A percentile compares a stretch with the other conserved stretches of the same genome.
Conservation (phyloP, 2,329 filamentous ascomycete genomes). For the Colletotrichum scovillei region DNA sequence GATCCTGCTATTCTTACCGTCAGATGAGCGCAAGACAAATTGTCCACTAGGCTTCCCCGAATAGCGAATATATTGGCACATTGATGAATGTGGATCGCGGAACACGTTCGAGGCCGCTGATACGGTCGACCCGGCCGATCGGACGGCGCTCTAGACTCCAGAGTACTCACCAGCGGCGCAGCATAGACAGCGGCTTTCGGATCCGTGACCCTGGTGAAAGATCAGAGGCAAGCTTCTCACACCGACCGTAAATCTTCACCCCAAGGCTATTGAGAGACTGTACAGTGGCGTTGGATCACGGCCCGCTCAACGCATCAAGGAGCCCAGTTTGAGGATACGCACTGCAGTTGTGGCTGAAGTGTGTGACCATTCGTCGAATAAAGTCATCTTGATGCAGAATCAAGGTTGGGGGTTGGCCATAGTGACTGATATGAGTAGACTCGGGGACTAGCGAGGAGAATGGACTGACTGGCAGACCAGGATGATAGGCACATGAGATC, state of each 20-base stretch:
- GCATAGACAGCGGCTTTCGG: neutral
- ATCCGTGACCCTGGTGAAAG: neutral
- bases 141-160: neutral
- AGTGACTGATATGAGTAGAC: neutral
- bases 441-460: neutral
- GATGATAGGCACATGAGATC: slow-evolving; percentile 8
- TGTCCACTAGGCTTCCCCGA: neutral
- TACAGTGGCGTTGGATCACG: slow-evolving; percentile 25
- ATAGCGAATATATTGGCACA: neutral
- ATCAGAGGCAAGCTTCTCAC: neutral
- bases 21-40: neutral
- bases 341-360: slow-evolving; percentile 4
- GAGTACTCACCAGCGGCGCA: slow-evolving; percentile 4
- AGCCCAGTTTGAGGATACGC: neutral
- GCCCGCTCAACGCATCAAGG: slow-evolving; percentile 16
- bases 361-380: neutral
- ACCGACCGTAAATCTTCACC: no score
- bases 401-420: neutral
- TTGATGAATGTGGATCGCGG: neutral
- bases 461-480: slow-evolving; percentile 13
- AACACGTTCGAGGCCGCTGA: neutral
- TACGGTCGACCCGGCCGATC: neutral
- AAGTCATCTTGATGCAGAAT: neutral
- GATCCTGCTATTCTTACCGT: neutral
- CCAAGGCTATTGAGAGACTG: neutral